Percentiles rank a stretch among this genome's conserved stretches.
Conservation (phyloP, 1,284 basidiomycete genomes). For the Cutaneotrichosporon sp. region DNA sequence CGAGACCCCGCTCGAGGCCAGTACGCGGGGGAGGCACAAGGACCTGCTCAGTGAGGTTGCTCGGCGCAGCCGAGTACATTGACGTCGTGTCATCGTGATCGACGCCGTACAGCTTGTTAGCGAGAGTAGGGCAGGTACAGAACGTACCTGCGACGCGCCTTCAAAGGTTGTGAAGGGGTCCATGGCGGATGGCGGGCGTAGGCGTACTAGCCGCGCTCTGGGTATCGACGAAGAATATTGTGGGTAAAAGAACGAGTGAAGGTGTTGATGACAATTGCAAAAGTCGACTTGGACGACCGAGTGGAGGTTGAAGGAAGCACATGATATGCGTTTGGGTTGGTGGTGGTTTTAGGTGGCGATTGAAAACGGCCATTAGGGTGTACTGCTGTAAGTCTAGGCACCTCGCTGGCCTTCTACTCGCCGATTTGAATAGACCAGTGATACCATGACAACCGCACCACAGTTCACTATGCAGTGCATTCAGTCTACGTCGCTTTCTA, state of each 20-base stretch:
- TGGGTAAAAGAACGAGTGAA: neutral
- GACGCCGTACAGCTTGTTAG: constrained; percentile 57
- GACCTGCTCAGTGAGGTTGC: constrained; percentile 55
- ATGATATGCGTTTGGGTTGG: too few relatives aligned
- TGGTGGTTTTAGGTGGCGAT: neutral
- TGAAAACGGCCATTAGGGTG: neutral
- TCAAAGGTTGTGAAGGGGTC: constrained; percentile 86
- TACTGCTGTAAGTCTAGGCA: too few relatives aligned
- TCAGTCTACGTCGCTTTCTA: neutral
- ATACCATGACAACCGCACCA: neutral
- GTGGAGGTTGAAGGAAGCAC: neutral
- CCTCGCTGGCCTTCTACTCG: neutral
- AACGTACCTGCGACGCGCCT: constrained; percentile 51
- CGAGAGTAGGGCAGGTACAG: neutral
- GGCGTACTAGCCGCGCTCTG: neutral
- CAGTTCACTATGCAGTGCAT: neutral
- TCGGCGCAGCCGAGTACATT: constrained; percentile 56
- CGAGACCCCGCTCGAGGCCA: constrained; percentile 25
- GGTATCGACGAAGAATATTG: constrained; percentile 5
- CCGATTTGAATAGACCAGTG: neutral
- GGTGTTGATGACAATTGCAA: constrained; percentile 4
- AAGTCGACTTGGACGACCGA: neutral
- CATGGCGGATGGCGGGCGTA: constrained; percentile 55
- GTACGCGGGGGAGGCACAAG: constrained; percentile 14
- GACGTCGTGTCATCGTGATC: constrained; percentile 77